Conservation (phyloP, 140 eudicot species). For the Bidens hawaiensis region DNA sequence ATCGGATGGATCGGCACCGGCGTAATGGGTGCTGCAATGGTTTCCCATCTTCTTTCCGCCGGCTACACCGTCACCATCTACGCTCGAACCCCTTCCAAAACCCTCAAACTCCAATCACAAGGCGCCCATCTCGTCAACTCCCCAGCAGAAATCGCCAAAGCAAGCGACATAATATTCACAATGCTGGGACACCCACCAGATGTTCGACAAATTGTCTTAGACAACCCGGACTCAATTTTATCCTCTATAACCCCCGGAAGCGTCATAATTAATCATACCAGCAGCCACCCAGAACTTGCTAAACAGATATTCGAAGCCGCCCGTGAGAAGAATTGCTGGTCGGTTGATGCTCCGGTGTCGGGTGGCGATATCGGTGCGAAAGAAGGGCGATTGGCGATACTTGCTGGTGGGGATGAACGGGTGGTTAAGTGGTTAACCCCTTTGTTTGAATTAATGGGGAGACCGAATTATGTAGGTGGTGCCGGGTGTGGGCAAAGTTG, state of each 20-base stretch:
- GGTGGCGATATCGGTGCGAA: constrained; percentile 86
- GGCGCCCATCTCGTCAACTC: constrained; percentile 66
- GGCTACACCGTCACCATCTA: constrained; percentile 66
- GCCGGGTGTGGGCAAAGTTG: constrained; percentile 84
- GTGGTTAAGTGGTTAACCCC: constrained; percentile 71
- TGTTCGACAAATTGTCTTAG: constrained; percentile 63
- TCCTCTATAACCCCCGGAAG: constrained; percentile 42
- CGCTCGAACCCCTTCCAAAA: constrained; percentile 80
- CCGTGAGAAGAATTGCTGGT: constrained; percentile 35
- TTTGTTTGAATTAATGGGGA: constrained; percentile 60
- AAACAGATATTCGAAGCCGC: constrained; percentile 44
- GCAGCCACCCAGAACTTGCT: constrained; percentile 71
- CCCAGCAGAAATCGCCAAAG: constrained; percentile 49
- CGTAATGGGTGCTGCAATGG: constrained; percentile 89
- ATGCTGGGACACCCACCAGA: constrained; percentile 95
- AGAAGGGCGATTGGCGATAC: constrained; percentile 63
- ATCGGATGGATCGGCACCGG: constrained; percentile 91
- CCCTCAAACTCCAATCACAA: constrained; percentile 50
- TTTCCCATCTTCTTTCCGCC: constrained; percentile 71
- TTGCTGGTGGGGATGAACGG: constrained; percentile 61
- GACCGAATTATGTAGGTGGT: constrained; percentile 51
- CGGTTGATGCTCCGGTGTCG: constrained; percentile 88
- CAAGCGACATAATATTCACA: constrained; percentile 61
- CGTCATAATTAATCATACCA: constrained; percentile 74
- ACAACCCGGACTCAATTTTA: constrained; percentile 33